A percentile compares a stretch with the other conserved stretches of the same genome.
phyloP scores from a whole-genome alignment of 2,329 filamentous ascomycete genomes.

The Phialophora tarda region DNA sequence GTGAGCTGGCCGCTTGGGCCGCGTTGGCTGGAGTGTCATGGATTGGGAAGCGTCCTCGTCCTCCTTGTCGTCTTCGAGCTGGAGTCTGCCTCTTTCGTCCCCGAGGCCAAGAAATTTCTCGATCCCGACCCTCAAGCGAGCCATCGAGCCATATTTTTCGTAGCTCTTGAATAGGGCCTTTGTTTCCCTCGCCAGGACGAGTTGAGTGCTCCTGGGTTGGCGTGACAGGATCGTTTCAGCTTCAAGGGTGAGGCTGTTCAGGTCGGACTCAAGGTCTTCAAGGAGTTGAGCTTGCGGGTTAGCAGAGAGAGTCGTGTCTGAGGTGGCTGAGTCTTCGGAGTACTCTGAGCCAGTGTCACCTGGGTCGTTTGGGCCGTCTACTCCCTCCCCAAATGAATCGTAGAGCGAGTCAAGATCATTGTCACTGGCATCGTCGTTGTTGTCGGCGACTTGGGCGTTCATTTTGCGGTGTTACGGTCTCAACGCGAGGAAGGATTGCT shows the following conservation, averaged over 20 bases:
- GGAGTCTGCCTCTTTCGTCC: conserved; percentile 22
- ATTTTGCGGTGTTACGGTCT: not conserved
- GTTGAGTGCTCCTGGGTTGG: conserved; percentile 34
- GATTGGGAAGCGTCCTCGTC: conserved; percentile 4
- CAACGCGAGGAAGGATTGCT: not conserved
- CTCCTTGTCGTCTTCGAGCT: conserved; percentile 19
- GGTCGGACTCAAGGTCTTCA: conserved; percentile 21
- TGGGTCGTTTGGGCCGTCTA: not conserved
- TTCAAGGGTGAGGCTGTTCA: conserved; percentile 30
- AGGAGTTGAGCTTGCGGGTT: conserved; percentile 17
- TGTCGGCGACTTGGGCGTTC: not conserved
- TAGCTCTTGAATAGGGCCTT: conserved; percentile 34
- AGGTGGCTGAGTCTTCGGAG: not conserved
- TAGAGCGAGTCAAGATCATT: conserved; percentile 4
- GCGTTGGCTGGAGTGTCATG: not conserved
- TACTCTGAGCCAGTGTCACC: not conserved
- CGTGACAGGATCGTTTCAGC: conserved; percentile 32
- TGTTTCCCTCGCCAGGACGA: conserved; percentile 26
- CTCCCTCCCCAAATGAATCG: conserved; percentile 2
- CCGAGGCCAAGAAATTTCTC: conserved; percentile 29
- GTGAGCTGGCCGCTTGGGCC: conserved; percentile 20
- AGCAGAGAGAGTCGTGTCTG: not conserved
- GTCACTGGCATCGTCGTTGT: not conserved
- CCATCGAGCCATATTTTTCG: conserved; percentile 35
- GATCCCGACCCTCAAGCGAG: conserved; percentile 28